These are phyloP conservation scores for Globisporangium polare DNA, from an alignment of 352 stramenopile genomes.

Conservation along the genomic window DNA sequence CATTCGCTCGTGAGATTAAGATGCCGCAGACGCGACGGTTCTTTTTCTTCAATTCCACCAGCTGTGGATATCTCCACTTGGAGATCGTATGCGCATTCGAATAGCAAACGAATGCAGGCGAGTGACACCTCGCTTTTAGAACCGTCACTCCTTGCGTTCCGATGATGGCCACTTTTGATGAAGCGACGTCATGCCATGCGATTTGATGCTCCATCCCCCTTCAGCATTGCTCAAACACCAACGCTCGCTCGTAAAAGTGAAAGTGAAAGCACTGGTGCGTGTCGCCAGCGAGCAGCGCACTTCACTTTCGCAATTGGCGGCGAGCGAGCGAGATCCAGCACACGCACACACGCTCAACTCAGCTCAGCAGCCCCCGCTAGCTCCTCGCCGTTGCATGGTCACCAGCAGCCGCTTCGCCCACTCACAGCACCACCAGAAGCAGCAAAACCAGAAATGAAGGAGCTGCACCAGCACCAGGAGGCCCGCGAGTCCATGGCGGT, in stretches of 20 bases:
- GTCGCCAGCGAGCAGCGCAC: background rate
- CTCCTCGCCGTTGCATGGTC: background rate
- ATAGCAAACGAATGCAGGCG: too few species aligned
- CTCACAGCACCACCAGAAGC: background rate
- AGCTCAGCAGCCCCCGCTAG: background rate
- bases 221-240: constrained; percentile 13
- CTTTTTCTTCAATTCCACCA: too few species aligned
- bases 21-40: too few species aligned
- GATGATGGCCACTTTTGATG: background rate
- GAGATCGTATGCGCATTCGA: too few species aligned
- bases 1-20: too few species aligned
- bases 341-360: background rate
- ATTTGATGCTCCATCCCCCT: constrained; percentile 4
- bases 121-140: too few species aligned
- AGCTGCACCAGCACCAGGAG: constrained; percentile 16
- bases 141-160: too few species aligned
- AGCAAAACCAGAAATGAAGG: constrained; percentile 10
- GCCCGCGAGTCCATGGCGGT: constrained; percentile 10
- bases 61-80: too few species aligned
- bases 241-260: too few species aligned
- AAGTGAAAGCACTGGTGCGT: constrained; percentile 1
- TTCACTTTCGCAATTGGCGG: constrained; percentile 3
- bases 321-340: background rate
- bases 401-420: background rate
- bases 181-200: background rate